A percentile compares a stretch with the other conserved stretches of the same genome.
phyloP scores from a whole-genome alignment of 2,329 filamentous ascomycete species.

The Cercospora nicotianae region DNA sequence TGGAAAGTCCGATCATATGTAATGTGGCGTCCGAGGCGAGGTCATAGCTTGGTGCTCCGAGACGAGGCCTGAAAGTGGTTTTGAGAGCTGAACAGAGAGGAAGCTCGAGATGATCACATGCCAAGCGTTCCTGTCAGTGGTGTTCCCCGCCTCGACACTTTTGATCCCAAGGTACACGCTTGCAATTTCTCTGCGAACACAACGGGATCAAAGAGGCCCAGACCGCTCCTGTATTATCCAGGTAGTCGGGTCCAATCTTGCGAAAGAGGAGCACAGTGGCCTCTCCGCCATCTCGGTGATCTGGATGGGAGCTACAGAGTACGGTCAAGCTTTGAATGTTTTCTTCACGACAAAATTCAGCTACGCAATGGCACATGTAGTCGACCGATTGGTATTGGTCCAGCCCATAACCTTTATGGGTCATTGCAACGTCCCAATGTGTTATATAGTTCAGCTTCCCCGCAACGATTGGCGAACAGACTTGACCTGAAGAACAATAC shows the following conservation, averaged over 20 bases:
- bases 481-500: neutral
- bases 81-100: neutral
- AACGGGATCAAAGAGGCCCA: neutral
- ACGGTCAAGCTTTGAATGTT: neutral
- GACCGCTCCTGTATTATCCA: neutral
- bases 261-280: neutral
- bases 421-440: neutral
- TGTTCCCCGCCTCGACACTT: neutral
- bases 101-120: neutral
- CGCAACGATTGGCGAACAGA: neutral
- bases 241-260: neutral
- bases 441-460: neutral
- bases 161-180: neutral
- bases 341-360: neutral
- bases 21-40: neutral
- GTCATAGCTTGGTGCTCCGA: neutral
- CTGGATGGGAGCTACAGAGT: neutral
- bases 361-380: conserved; percentile 2
- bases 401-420: neutral
- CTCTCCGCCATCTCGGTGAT: conserved; percentile 1
- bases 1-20: neutral
- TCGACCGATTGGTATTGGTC: neutral
- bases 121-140: neutral
- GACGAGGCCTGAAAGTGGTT: neutral
- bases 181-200: neutral